Evolutionary conservation across 1,139 yeast genomes (phyloP), one percentile per base, ranked within the genome.

Genomic region (Pichia sp.): DNA sequence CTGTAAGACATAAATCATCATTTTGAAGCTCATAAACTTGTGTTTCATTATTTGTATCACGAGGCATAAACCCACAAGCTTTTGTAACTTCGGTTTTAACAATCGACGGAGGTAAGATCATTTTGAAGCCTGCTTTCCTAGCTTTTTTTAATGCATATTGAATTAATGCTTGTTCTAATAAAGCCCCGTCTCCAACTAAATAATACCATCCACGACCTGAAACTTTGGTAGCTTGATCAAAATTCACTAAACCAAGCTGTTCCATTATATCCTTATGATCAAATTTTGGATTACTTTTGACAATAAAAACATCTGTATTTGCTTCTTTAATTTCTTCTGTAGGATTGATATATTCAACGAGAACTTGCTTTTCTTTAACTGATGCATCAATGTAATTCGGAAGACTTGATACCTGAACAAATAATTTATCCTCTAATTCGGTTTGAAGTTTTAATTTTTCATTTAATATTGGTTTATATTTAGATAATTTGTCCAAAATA

Each of bases 1-100:
- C 98, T 0, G 92, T 82, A 34, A 94, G 67, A 36, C 95, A 83
- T 43, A 82, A 64, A 28, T 42, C 42, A 36, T 75, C 78, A 33
- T 59, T 57, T 16, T 63, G 58, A 16, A 87, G 61, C 41, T 74
- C 74, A 62, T 90, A 94, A 0, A 89, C 81, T 60, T 94, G 99
- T 45, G 82, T 82, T 56, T 89, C 97, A 47, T 82, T 80, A 55
- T 86, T 85, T 55, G 81, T 82, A 60, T 92, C 98, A 48, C 95
- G 78, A 9, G 99, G 99, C 59, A 83, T 81, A 66, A 90, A 94
- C 0, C 99, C 99, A 68, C 98, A 94, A 0, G 97, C 97, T 52
- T 73, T 69, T 0, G 90, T 80, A 10, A 87, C 70, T 52, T 86
- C 95, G 24, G 78, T 70, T 51, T 86, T 78, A 1, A 90, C 96